Evolutionary conservation across 2,329 filamentous ascomycete genomes (phyloP), one percentile per base, ranked within the genome.

Genomic region (Trichoderma sp.): DNA sequence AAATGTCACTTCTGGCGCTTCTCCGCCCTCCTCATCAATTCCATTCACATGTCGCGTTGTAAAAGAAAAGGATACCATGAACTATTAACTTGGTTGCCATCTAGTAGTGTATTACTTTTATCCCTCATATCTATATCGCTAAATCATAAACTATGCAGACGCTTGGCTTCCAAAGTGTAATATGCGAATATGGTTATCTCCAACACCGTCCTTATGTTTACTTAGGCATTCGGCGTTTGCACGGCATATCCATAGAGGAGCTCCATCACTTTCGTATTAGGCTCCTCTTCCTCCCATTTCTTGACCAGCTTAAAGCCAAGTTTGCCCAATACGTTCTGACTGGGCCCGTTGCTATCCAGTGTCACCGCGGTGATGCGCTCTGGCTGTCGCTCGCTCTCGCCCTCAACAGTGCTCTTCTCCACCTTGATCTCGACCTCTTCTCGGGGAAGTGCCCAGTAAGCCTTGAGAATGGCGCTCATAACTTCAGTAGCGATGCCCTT

Each of bases 401-500:
- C 78, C 7, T 77, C 77, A 14, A 73, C 77, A 28, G 82, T 83
- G 72, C 75, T 75, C 74, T 70, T 77, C 39, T 84, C 82, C 24
- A 87, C 85, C 72, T 79, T 77, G n/a, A 86, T 30, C 75, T 83
- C 83, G 5, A 81, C 78, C 74, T 83, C 82, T 62, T 78, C 81
- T 73, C 87, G 80, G 43, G 85, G 85, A 74, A 90, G 81, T 67
- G 77, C 77, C 81, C 83, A 86, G 83, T 85, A 90, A 12, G 80
- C 77, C 12, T 76, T 73, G 14, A 87, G 73, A 67, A 86, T 86
- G 1, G 78, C 87, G 66, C 73, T 78, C 47, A 90, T 72, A 58
- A 89, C 86, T 79, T 91, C 89, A 1, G 86, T 89, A 39, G 84
- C 88, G 74, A 87, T 85, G 5, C 88, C 89, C 51, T 82, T 83